Percentiles rank a stretch among this genome's conserved stretches.
These are phyloP conservation scores for Candida patagonica DNA, from an alignment of 805 yeast species.

Conservation along the genomic window DNA sequence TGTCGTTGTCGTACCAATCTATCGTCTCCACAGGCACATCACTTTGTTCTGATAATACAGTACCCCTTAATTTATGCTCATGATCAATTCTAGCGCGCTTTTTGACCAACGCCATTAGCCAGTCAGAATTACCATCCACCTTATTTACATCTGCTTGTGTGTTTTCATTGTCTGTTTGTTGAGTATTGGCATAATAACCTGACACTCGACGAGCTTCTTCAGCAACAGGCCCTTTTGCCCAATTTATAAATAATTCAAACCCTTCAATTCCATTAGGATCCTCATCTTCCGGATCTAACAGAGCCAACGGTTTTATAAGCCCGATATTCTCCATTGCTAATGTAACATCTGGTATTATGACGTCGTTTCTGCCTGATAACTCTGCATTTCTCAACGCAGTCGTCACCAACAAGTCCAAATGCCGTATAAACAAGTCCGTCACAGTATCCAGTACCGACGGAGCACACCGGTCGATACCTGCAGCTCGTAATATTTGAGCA, in stretches of 20 bases:
- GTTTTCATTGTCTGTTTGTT: constrained; percentile 4
- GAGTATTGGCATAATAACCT: constrained; percentile 3
- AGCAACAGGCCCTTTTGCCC: constrained; percentile 43
- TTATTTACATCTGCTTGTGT: constrained; percentile 1
- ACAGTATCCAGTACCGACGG: constrained; percentile 63
- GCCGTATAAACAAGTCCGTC: constrained; percentile 68
- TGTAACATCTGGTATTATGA: constrained; percentile 57
- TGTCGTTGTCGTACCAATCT: too few species aligned
- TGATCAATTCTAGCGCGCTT: constrained; percentile 29
- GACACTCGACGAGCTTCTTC: constrained; percentile 32
- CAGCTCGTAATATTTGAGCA: constrained; percentile 55
- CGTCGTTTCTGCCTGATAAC: constrained; percentile 36
- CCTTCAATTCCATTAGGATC: constrained; percentile 39
- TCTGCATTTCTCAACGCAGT: constrained; percentile 44
- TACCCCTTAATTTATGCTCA: constrained; percentile 24
- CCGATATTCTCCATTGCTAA: constrained; percentile 60
- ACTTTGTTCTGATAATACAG: constrained; percentile 23
- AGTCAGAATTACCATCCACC: constrained; percentile 18
- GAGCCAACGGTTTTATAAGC: constrained; percentile 48
- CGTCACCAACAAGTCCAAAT: constrained; percentile 44
- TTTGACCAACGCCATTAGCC: constrained; percentile 26
- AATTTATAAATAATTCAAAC: constrained; percentile 41
- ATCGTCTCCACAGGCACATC: too few species aligned
- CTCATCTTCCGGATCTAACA: constrained; percentile 46
- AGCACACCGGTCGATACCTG: constrained; percentile 75